Percentiles rank a stretch among this genome's conserved stretches.
phyloP scores from a whole-genome alignment of 257 asterid genomes.

The Gynochthodes officinalis region DNA sequence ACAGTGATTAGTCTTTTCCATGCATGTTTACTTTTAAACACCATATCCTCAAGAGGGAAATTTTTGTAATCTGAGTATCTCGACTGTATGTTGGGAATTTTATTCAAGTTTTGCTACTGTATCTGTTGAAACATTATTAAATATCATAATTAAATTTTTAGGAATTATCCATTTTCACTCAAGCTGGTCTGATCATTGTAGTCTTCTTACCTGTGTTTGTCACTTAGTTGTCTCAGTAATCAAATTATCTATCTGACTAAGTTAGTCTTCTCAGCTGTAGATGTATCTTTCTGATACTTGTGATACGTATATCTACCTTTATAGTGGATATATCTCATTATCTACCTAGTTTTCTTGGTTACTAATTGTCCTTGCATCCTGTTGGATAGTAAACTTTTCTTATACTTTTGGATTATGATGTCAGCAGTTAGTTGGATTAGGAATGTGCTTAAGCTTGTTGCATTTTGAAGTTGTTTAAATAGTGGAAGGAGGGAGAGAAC shows the following conservation, averaged over 20 bases:
- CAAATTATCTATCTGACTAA: too few relatives aligned
- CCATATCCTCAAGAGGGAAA: not conserved
- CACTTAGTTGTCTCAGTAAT: not conserved
- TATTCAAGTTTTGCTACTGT: not conserved
- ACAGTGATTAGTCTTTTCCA: constrained; percentile 8
- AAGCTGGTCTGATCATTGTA: too few relatives aligned
- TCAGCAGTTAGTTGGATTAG: too few relatives aligned
- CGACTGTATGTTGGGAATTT: not conserved
- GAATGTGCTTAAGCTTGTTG: not conserved
- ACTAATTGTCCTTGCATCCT: not conserved
- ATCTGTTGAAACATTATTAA: not conserved
- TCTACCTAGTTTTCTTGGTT: too few relatives aligned
- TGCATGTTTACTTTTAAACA: not conserved
- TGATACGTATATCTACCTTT: too few relatives aligned
- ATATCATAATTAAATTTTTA: too few relatives aligned
- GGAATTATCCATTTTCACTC: too few relatives aligned
- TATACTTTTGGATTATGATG: not conserved
- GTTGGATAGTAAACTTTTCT: not conserved
- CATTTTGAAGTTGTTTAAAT: not conserved
- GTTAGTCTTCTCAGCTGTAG: too few relatives aligned
- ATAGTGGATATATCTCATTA: too few relatives aligned
- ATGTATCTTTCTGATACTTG: too few relatives aligned
- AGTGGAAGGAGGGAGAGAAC: not conserved
- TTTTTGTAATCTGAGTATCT: not conserved
- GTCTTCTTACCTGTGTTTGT: not conserved